Conservation (phyloP, 1,284 basidiomycete species). For the Ustilago tritici region DNA sequence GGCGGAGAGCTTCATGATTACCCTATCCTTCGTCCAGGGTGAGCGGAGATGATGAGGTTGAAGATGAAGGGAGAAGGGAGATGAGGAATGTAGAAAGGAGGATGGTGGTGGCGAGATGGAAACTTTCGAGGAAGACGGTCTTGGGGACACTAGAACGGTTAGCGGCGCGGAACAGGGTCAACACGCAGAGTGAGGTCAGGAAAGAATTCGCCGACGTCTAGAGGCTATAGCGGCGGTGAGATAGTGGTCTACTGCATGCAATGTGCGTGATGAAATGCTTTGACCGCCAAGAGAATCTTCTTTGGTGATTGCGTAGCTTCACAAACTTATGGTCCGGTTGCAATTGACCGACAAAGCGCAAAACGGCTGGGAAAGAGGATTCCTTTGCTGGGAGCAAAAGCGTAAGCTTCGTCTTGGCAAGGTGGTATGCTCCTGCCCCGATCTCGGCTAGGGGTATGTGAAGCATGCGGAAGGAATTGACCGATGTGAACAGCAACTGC, state of each 20-base stretch:
- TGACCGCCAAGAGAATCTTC: neutral
- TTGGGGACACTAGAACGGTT: neutral
- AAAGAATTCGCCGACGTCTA: slow-evolving; percentile 9
- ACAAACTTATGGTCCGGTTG: neutral
- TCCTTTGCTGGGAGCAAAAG: neutral
- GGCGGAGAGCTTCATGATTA: slow-evolving; percentile 35
- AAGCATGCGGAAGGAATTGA: slow-evolving; percentile 8
- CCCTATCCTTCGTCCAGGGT: neutral
- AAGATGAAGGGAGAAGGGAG: neutral
- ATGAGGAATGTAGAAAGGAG: neutral
- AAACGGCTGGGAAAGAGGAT: neutral
- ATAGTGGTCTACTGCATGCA: neutral
- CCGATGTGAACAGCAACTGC: slow-evolving; percentile 3
- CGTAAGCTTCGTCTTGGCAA: neutral
- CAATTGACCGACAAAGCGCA: slow-evolving; percentile 7
- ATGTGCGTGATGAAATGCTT: slow-evolving; percentile 4
- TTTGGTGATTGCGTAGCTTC: no score
- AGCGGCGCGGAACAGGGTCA: slow-evolving; percentile 4
- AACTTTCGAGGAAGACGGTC: neutral
- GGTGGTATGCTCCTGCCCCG: neutral
- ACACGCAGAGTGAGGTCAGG: neutral
- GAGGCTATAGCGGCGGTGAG: neutral
- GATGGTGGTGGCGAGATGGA: neutral
- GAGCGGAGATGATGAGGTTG: neutral
- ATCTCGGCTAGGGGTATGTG: neutral